Conservation (phyloP, 2,329 filamentous ascomycete species). For the Saccharata proteae region DNA sequence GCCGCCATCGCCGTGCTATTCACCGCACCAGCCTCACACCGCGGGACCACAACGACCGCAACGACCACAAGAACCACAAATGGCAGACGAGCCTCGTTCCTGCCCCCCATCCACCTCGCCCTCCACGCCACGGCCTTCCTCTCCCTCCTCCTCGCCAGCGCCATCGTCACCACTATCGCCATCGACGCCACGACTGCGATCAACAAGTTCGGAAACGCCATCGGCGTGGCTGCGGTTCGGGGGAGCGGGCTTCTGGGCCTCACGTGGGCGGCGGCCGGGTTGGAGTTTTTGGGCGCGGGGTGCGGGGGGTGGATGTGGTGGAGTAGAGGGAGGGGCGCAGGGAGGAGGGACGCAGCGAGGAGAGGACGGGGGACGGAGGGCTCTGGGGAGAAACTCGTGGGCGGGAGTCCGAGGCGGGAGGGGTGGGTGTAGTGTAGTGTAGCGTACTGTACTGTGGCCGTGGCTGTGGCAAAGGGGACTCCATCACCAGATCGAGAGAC, state of each 20-base stretch:
- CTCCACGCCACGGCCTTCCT: conserved; percentile 40
- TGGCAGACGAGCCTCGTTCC: conserved; percentile 11
- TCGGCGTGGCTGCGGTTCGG: conserved; percentile 37
- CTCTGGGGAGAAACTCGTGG: too few species aligned
- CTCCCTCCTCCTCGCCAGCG: conserved; percentile 58
- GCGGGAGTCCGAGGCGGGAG: too few species aligned
- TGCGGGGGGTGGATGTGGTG: conserved; percentile 17
- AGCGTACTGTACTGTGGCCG: too few species aligned
- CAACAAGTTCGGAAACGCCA: conserved; percentile 39
- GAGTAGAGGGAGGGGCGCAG: too few species aligned
- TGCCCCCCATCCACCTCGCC: conserved; percentile 40
- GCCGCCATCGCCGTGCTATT: conserved; percentile 34
- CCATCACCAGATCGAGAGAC: too few species aligned
- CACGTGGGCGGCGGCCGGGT: conserved; percentile 45
- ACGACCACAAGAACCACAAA: too few species aligned
- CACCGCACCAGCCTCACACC: conserved; percentile 25
- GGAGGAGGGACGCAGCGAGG: too few species aligned
- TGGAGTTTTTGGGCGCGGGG: conserved; percentile 30
- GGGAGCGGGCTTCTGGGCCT: conserved; percentile 45
- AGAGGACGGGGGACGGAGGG: conserved; percentile 10
- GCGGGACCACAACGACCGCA: too few species aligned
- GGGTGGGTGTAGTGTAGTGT: too few species aligned
- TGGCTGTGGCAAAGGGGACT: too few species aligned
- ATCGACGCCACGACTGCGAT: conserved; percentile 41
- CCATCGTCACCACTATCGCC: conserved; percentile 54